phyloP scores from a whole-genome alignment of 441 rosid species.

The Biscutella laevigata region DNA sequence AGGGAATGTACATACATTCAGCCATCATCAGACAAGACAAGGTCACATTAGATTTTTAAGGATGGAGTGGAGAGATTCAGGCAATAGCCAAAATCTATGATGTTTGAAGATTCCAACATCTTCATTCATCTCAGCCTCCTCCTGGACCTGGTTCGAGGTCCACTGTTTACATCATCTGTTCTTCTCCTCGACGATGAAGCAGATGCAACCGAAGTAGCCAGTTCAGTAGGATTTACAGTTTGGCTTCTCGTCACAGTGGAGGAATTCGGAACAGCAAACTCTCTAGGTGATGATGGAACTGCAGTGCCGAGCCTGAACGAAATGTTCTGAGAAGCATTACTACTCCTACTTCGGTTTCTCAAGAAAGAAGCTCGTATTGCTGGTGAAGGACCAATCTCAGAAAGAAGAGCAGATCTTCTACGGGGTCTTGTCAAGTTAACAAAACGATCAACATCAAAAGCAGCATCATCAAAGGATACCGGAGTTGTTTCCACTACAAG shows the following conservation, averaged over 20 bases:
- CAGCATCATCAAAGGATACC: slow-evolving; percentile 19
- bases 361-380: slow-evolving; percentile 18
- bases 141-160: slow-evolving; percentile 33
- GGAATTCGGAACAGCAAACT: slow-evolving; percentile 14
- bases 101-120: background rate
- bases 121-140: slow-evolving; percentile 32
- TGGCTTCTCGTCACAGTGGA: slow-evolving; percentile 22
- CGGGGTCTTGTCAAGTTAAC: slow-evolving; percentile 29
- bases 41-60: slow-evolving; percentile 3
- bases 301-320: slow-evolving; percentile 17
- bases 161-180: slow-evolving; percentile 28
- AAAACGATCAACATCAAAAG: slow-evolving; percentile 34
- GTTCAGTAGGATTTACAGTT: slow-evolving; percentile 22
- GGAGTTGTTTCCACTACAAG: slow-evolving; percentile 27
- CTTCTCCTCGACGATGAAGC: slow-evolving; percentile 40
- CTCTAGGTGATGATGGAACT: slow-evolving; percentile 13
- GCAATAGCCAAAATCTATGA: background rate
- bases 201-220: slow-evolving; percentile 15
- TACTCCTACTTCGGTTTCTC: slow-evolving; percentile 24
- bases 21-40: background rate
- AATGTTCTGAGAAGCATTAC: slow-evolving; percentile 20
- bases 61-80: slow-evolving; percentile 4
- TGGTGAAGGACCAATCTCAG: slow-evolving; percentile 29
- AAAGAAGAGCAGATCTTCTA: slow-evolving; percentile 24
- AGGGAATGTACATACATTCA: slow-evolving; percentile 13